Evolutionary conservation across 768 basidiomycete genomes (phyloP), one percentile per base, ranked within the genome.

Genomic region (Mycena rosella): DNA sequence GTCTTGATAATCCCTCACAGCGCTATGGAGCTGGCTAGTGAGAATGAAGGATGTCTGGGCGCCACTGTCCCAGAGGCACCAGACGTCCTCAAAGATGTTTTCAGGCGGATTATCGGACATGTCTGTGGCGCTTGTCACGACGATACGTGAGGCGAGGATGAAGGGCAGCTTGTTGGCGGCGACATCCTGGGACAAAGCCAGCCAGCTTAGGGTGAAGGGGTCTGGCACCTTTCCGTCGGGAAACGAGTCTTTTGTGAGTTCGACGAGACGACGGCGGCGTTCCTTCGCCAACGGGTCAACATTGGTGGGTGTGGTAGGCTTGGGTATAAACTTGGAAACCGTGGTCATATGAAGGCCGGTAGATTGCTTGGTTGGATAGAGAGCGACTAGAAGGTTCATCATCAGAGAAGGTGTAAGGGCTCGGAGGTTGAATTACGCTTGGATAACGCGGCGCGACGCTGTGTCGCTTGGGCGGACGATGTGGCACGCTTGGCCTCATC

Each of bases 361-460:
- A 52, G 69, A 59, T 59, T 48, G 38, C 60, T 47, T 36, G 52
- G 58, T 49, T 58, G 69, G 65, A 52, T 71, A 60, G 49, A 68
- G 66, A 63, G 69, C 66, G 49, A 71, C 69, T 71, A 55, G 61
- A 68, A 67, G 55, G 53, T 68, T 71, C 54, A 56, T 67, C 54
- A 47, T 49, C 60, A 67, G 65, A 62, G 67, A 67, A 54, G 40
- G 32, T 34, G 55, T 51, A 57, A 59, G 54, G 65, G 48, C 44
- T 58, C 44, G 54, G 66, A 45, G 56, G 69, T 59, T 63, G 56
- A 71, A 49, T 71, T 68, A 68, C 66, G 47, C 47, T 55, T 58
- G 49, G 60, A 55, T 44, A 61, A 44, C 53, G 44, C 62, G 62
- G 52, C 62, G 47, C 63, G 47, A 14, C 40, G 42, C 34, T 44